These are phyloP conservation scores for Salix suchowensis DNA, from an alignment of 345 rosid genomes.

Conservation along the genomic window DNA sequence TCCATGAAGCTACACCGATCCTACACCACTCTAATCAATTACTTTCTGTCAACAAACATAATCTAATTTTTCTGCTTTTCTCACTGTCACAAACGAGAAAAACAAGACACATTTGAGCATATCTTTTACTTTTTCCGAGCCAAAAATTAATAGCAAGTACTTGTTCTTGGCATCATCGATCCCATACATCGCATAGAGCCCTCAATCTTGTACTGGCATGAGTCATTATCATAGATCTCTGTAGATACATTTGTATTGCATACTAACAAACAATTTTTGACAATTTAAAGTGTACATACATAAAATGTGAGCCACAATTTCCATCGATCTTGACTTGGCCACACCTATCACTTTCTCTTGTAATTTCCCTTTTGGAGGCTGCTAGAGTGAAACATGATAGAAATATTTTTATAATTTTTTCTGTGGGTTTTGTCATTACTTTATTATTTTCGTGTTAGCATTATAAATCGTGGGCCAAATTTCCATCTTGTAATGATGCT, in stretches of 20 bases:
- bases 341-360: constrained; percentile 11
- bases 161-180: not conserved
- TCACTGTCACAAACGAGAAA: not conserved
- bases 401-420: not conserved
- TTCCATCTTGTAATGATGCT: constrained; percentile 13
- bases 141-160: not conserved
- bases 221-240: not conserved
- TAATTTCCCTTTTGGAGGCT: constrained; percentile 26
- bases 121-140: not conserved
- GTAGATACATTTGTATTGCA: not conserved
- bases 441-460: not conserved
- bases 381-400: not conserved
- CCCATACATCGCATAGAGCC: not conserved
- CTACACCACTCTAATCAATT: not conserved
- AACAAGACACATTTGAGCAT: not conserved
- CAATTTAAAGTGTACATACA: not conserved
- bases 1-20: not conserved
- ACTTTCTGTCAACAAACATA: not conserved
- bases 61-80: not conserved
- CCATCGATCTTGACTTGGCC: not conserved
- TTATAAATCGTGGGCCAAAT: constrained; percentile 14
- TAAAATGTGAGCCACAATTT: not conserved
- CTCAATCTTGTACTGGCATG: not conserved
- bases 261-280: not conserved
- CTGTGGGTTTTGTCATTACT: constrained; percentile 14